Evolutionary conservation across 352 stramenopile species (phyloP).

Genomic region (Phytophthora nicotianae): DNA sequence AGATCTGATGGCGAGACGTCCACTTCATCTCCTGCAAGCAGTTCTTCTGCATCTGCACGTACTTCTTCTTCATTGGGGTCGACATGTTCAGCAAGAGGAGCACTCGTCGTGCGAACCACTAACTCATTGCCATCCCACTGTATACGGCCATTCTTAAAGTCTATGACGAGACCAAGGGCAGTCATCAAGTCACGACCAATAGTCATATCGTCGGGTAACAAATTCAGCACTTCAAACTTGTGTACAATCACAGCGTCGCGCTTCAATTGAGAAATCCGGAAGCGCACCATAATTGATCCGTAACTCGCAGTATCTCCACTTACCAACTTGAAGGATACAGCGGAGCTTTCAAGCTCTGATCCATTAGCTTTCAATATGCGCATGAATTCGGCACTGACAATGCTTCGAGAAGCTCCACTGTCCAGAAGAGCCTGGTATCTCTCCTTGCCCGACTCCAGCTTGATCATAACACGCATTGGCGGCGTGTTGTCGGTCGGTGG

Average conservation of each 20-base stretch:
- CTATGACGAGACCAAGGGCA: constrained; percentile 4
- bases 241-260: constrained; percentile 14
- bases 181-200: constrained; percentile 7
- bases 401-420: constrained; percentile 3
- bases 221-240: constrained; percentile 5
- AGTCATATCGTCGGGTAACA: background rate
- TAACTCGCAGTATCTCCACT: background rate
- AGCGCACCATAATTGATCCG: background rate
- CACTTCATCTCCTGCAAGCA: background rate
- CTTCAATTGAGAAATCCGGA: constrained; percentile 11
- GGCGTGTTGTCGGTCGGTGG: background rate
- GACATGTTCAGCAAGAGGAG: too few relatives aligned
- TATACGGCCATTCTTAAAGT: constrained; percentile 3
- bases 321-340: constrained; percentile 5
- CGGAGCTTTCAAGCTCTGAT: background rate
- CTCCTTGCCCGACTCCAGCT: constrained; percentile 11
- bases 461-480: constrained; percentile 1
- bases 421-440: constrained; percentile 7
- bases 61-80: background rate
- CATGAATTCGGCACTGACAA: constrained; percentile 8
- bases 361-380: too few relatives aligned
- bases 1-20: background rate
- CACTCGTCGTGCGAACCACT: background rate
- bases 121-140: constrained; percentile 6
- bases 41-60: background rate